phyloP scores from a whole-genome alignment of 768 basidiomycete genomes.

The Tephrocybe sp. region DNA sequence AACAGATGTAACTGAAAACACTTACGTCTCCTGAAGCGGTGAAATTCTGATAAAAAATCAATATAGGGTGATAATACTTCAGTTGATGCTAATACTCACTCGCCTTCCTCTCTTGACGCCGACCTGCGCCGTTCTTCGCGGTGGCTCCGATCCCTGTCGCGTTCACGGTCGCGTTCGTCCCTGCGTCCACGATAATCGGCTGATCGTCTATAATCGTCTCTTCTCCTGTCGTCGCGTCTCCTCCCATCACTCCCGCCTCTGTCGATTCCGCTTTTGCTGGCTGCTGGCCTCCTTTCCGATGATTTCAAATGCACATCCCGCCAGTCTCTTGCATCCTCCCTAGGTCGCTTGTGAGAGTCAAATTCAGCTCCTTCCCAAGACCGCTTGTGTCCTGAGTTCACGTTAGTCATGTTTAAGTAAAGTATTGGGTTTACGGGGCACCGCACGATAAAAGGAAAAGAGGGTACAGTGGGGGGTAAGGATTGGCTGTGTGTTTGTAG shows the following conservation, averaged over 20 bases:
- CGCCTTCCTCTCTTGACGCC: constrained; percentile 75
- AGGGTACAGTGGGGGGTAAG: constrained; percentile 1
- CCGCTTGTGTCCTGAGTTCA: constrained; percentile 83
- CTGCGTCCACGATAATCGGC: constrained; percentile 35
- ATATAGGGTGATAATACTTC: neutral
- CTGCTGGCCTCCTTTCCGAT: constrained; percentile 25
- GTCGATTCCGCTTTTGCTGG: constrained; percentile 36
- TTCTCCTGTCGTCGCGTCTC: constrained; percentile 29
- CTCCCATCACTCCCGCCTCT: constrained; percentile 29
- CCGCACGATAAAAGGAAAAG: constrained; percentile 70
- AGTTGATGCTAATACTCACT: constrained; percentile 69
- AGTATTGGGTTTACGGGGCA: constrained; percentile 65
- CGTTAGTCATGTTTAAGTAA: constrained; percentile 69
- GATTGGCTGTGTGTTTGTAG: constrained; percentile 1
- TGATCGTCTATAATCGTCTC: constrained; percentile 33
- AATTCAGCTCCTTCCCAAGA: constrained; percentile 60
- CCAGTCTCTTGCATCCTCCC: constrained; percentile 63
- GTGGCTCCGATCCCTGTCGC: constrained; percentile 23
- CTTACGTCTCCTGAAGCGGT: constrained; percentile 5
- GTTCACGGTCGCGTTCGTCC: constrained; percentile 28
- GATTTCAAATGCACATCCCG: constrained; percentile 63
- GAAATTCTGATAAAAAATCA: constrained; percentile 3
- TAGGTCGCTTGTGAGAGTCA: constrained; percentile 53
- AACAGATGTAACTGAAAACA: neutral
- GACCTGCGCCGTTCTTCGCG: constrained; percentile 26